Base-by-base conservation (phyloP, 495 filamentous ascomycete genomes). In the Aspergillus sclerotioniger region DNA sequence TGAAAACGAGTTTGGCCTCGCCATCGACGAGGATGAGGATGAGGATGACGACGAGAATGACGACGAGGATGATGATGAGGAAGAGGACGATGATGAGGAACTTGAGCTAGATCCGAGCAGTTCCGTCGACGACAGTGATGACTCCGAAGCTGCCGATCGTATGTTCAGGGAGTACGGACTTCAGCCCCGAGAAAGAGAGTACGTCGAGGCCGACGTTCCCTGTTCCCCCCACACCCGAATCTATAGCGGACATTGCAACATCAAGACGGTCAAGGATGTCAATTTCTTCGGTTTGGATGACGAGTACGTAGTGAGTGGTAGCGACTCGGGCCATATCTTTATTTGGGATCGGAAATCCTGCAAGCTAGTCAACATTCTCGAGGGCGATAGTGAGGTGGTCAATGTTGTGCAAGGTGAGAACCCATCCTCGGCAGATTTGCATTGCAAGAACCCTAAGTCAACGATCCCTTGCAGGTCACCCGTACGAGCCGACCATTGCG, bases 191-290 rank as follows among this genome's bases (percentile, higher is more conserved):
- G 58, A 65, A 51, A 62, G 70, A 62, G 69, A 78, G 64, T 68
- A 76, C 8, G 77, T 89, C 28, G 81, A 87, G 56, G 46, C 65
- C 2, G 64, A 84, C 50, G 77, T 81, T 13, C 84, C 87, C 3
- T 84, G 83, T 60, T 77, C 71, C 31, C 65, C 83, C 3, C 83
- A 87, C 56, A 87, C 80, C 0, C 76, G 79, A 29, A 59, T 73
- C 35, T 90, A 88, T 63, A 72, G 75, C 8, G 87, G 87, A 19
- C 88, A 90, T 66, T 89, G 87, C 73, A 91, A 91, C 55, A 76
- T 87, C 51, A 82, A 84, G 60, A 91, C 87, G 0, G 85, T 90
- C 52, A 91, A 91, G 61, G 88, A 91, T 67, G 81, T 87, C 52
- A 90, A 90, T 53, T 91, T 82, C 69, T 88, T 84, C 53, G 88